These are phyloP conservation scores for Kwoniella heveanensis DNA, from an alignment of 768 basidiomycete genomes.

Conservation along the genomic window DNA sequence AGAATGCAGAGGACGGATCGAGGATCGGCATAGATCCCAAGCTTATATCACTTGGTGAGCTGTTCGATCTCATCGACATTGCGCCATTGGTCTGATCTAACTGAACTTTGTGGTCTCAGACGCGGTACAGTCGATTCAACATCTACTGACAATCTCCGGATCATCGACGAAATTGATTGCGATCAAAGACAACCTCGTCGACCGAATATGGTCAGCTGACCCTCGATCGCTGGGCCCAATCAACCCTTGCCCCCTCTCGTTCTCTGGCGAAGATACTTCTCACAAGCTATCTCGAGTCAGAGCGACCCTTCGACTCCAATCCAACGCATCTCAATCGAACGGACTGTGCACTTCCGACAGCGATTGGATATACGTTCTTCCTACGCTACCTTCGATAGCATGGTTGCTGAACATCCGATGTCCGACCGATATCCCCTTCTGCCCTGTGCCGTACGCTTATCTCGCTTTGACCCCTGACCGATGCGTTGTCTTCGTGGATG, in stretches of 20 bases:
- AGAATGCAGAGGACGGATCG: conserved; percentile 41
- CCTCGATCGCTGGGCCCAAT: conserved; percentile 61
- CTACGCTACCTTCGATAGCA: conserved; percentile 64
- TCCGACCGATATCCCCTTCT: conserved; percentile 77
- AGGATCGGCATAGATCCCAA: conserved; percentile 52
- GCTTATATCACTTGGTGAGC: conserved; percentile 38
- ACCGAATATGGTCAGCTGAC: conserved; percentile 57
- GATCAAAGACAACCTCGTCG: conserved; percentile 43
- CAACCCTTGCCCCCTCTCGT: conserved; percentile 66
- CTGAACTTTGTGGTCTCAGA: conserved; percentile 4
- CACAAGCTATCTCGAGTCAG: conserved; percentile 73
- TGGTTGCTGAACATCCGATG: conserved; percentile 88
- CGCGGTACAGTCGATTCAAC: conserved; percentile 21
- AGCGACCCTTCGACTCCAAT: conserved; percentile 14
- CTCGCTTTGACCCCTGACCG: conserved; percentile 68
- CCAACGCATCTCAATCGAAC: neutral
- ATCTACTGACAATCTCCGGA: conserved; percentile 14
- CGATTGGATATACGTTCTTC: conserved; percentile 68
- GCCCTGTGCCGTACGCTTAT: conserved; percentile 88
- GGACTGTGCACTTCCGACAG: neutral
- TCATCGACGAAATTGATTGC: conserved; percentile 39
- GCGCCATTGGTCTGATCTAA: neutral
- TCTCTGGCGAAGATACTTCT: conserved; percentile 61
- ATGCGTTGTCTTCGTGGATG: conserved; percentile 74
- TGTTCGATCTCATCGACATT: neutral